Percentiles rank a stretch among this genome's conserved stretches.
Conservation (phyloP, 345 rosid genomes). For the Clarkia xantiana region DNA sequence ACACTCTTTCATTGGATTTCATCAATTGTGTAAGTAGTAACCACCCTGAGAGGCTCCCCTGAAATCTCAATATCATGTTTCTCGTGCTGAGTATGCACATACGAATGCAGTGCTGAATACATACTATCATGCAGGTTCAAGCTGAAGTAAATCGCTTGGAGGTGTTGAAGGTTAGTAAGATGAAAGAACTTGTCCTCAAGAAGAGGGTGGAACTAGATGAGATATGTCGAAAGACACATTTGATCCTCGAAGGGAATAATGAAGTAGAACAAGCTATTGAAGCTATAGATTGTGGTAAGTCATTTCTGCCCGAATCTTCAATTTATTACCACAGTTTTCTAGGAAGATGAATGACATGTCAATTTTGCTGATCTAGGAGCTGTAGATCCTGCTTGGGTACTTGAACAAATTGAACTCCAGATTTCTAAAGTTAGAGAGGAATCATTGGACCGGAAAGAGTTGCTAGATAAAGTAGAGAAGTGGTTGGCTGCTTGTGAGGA, state of each 20-base stretch:
- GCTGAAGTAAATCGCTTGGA: slow-evolving; percentile 82
- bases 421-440: slow-evolving; percentile 78
- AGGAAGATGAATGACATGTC: neutral
- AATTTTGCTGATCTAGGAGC: slow-evolving; percentile 26
- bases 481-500: slow-evolving; percentile 93
- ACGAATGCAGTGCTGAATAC: too few relatives aligned
- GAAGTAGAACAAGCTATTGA: slow-evolving; percentile 53
- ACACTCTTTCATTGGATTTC: slow-evolving; percentile 68
- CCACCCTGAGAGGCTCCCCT: neutral
- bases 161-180: slow-evolving; percentile 76
- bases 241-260: slow-evolving; percentile 51
- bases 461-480: slow-evolving; percentile 91
- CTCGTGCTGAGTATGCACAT: too few relatives aligned
- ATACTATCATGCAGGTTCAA: slow-evolving; percentile 41
- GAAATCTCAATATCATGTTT: neutral
- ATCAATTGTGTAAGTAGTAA: slow-evolving; percentile 52
- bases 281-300: slow-evolving; percentile 70
- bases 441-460: slow-evolving; percentile 76
- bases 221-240: slow-evolving; percentile 75
- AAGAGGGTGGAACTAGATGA: slow-evolving; percentile 84
- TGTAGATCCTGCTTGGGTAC: slow-evolving; percentile 46
- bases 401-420: slow-evolving; percentile 75
- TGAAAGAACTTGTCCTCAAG: slow-evolving; percentile 94
- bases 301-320: neutral
- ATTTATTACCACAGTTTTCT: too few relatives aligned